Evolutionary conservation across 2,329 filamentous ascomycete genomes (phyloP), one percentile per base, ranked within the genome.

Genomic region (Pyrenochaeta sp.): DNA sequence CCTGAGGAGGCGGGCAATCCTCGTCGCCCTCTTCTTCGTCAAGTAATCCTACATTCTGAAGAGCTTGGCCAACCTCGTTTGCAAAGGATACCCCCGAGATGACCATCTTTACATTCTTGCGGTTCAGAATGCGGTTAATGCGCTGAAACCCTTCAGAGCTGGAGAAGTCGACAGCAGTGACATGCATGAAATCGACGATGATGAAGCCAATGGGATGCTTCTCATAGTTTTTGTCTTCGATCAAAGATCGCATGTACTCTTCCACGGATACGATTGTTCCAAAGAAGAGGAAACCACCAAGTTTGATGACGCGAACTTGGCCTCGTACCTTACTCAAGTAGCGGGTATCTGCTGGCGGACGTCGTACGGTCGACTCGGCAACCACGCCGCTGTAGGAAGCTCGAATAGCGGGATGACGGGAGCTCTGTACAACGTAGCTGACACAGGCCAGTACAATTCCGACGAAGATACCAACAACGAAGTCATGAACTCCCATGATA

Each of bases 231-330:
- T 94, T 89, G 30, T 96, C 92, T 28, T 93, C 89, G 46, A 98
- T 89, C 32, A 98, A 81, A 3, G 84, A 87, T 24, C 93, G 87
- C 60, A 98, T 93, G 63, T 90, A 90, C 62, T 92, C 91, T 77
- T 99, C 95, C 0, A 99, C 94, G 47, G 92, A 92, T 52, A 97
- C 94, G 64, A 99, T 97, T 2, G 93, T 98, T 15, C 95, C 95
- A 67, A 99, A 99, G 82, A 99, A 99, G n/a, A 99, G 86, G 72
- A 94, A 98, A 0, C 95, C 94, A 0, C 91, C 90, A 15, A 99
- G 85, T 77, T 98, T 98, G 71, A 96, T 90, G 49, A 98, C 89
- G 57, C 91, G 90, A 34, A 96, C 95, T 74, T 99, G 95, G 32
- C 87, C 86, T 2, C 94, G 93, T 15, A 95, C 93, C 64, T 94